These are phyloP conservation scores for Gossypium lobatum DNA, from an alignment of 441 rosid genomes.

Conservation along the genomic window DNA sequence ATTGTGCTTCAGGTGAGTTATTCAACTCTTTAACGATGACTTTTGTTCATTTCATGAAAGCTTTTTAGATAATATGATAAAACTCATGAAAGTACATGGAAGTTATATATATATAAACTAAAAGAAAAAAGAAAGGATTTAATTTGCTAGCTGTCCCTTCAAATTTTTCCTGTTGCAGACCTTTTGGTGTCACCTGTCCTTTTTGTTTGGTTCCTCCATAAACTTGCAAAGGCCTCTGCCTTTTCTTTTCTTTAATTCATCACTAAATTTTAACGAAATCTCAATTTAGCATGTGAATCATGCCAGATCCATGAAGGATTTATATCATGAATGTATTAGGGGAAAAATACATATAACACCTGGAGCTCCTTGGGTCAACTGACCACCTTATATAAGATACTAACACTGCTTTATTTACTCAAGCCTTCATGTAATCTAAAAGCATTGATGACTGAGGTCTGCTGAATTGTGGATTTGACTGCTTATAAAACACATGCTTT, in stretches of 20 bases:
- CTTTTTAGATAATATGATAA: background rate
- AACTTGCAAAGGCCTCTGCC: background rate
- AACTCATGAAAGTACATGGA: background rate
- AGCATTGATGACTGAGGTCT: slow-evolving; percentile 2
- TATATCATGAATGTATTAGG: slow-evolving; percentile 1
- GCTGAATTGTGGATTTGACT: background rate
- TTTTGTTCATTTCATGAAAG: background rate
- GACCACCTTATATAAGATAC: background rate
- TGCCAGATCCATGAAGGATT: slow-evolving; percentile 1
- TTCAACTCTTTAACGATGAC: slow-evolving; percentile 4
- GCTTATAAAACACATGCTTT: background rate
- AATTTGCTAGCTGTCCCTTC: background rate
- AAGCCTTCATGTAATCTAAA: background rate
- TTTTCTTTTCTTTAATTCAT: background rate
- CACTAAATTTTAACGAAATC: background rate
- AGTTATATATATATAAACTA: background rate
- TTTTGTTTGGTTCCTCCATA: background rate
- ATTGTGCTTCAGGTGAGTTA: slow-evolving; percentile 79
- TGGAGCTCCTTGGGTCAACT: background rate
- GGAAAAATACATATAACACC: background rate
- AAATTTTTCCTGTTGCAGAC: background rate
- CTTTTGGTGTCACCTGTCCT: background rate
- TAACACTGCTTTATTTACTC: background rate
- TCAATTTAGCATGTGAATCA: background rate
- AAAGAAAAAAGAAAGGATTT: background rate